These are phyloP conservation scores for Suillus spraguei DNA, from an alignment of 768 basidiomycete genomes.

Conservation along the genomic window DNA sequence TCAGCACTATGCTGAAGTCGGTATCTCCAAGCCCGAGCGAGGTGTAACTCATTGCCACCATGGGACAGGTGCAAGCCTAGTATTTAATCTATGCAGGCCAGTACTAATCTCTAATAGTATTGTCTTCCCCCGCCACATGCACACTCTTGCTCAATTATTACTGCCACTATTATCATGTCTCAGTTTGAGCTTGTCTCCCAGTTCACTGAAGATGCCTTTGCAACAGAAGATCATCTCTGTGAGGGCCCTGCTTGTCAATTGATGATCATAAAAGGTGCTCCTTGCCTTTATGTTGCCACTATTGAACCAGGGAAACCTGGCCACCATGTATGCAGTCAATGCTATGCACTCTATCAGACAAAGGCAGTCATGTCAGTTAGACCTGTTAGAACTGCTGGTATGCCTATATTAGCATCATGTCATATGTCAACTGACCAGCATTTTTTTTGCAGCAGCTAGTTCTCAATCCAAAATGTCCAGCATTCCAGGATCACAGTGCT, in stretches of 20 bases:
- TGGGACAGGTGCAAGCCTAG: too few relatives aligned
- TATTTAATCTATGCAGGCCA: too few relatives aligned
- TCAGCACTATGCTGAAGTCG: too few relatives aligned
- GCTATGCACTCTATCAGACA: neutral
- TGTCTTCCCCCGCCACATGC: too few relatives aligned
- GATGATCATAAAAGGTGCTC: neutral
- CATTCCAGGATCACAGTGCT: neutral
- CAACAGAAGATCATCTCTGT: neutral
- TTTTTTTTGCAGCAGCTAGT: neutral
- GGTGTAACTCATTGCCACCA: too few relatives aligned
- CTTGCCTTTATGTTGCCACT: constrained; percentile 4
- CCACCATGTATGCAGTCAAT: neutral
- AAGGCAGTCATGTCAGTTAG: neutral
- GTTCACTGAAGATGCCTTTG: neutral
- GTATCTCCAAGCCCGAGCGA: too few relatives aligned
- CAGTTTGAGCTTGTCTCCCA: neutral
- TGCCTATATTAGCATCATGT: neutral
- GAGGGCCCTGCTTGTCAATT: neutral
- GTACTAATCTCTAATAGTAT: too few relatives aligned
- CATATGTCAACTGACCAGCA: neutral
- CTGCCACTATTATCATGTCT: too few relatives aligned
- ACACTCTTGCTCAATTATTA: too few relatives aligned
- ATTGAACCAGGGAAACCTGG: neutral
- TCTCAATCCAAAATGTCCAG: neutral
- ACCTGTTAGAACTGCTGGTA: neutral